A percentile compares a stretch with the other conserved stretches of the same genome.
These are phyloP conservation scores for Aegilops umbellulata DNA, from an alignment of 176 grass and related monocot genomes.

Conservation along the genomic window DNA sequence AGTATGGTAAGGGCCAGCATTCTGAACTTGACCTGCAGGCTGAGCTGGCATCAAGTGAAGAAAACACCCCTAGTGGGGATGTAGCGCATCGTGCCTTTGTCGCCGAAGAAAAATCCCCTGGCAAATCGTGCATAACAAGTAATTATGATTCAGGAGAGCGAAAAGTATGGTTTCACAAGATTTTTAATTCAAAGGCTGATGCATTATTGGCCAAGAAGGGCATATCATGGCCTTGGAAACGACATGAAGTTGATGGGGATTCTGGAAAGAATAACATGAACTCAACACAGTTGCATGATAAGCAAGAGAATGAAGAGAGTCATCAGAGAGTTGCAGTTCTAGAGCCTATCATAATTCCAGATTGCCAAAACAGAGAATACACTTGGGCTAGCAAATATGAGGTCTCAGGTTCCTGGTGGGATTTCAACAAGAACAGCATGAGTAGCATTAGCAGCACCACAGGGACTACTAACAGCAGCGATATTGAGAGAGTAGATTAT, in stretches of 20 bases:
- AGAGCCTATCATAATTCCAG: conserved; percentile 48
- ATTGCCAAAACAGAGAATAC: conserved; percentile 32
- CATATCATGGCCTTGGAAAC: conserved; percentile 78
- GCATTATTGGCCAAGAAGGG: conserved; percentile 59
- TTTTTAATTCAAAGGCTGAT: conserved; percentile 63
- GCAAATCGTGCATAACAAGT: conserved; percentile 36
- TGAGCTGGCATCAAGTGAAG: conserved; percentile 44
- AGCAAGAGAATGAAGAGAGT: conserved; percentile 47
- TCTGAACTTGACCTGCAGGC: conserved; percentile 44
- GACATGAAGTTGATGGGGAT: conserved; percentile 26
- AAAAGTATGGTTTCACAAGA: conserved; percentile 57
- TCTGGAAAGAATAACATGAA: conserved; percentile 41
- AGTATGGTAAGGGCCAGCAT: conserved; percentile 9
- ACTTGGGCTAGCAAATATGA: conserved; percentile 41
- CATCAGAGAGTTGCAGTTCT: conserved; percentile 28
- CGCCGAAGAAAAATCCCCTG: conserved; percentile 28
- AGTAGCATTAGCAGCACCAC: conserved; percentile 74
- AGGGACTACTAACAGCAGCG: conserved; percentile 58
- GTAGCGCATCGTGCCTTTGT: neutral
- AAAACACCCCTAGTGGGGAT: conserved; percentile 32
- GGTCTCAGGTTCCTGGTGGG: conserved; percentile 75
- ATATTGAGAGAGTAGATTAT: conserved; percentile 53
- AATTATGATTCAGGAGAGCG: conserved; percentile 58
- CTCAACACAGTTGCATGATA: conserved; percentile 43
- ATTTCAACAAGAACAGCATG: conserved; percentile 60